These are phyloP conservation scores for Globisporangium splendens DNA, from an alignment of 352 stramenopile species.

Conservation along the genomic window DNA sequence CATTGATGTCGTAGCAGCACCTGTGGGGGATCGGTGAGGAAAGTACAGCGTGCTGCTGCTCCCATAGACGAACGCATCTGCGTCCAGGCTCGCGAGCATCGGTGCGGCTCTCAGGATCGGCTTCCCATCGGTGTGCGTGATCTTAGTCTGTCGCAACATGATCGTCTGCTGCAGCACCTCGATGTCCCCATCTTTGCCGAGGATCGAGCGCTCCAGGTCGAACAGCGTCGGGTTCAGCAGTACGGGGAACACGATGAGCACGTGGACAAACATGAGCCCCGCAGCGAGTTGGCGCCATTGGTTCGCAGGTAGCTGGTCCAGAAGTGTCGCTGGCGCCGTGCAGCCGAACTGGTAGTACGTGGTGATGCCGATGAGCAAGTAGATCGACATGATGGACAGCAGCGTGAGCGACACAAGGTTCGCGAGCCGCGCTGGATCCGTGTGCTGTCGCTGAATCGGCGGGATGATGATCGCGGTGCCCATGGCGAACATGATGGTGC, in stretches of 20 bases:
- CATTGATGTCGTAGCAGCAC: conserved; percentile 8
- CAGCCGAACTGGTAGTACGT: conserved; percentile 76
- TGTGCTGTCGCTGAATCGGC: conserved; percentile 58
- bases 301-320: conserved; percentile 47
- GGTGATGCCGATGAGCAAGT: conserved; percentile 60
- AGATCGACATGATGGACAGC: conserved; percentile 68
- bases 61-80: conserved; percentile 47
- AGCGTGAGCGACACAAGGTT: conserved; percentile 65
- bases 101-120: conserved; percentile 34
- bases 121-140: conserved; percentile 24
- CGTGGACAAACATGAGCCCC: conserved; percentile 48
- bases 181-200: conserved; percentile 58
- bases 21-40: conserved; percentile 24
- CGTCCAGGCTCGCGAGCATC: conserved; percentile 33
- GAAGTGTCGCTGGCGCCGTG: conserved; percentile 49
- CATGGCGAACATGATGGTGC: conserved; percentile 69
- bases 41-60: conserved; percentile 37
- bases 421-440: conserved; percentile 37
- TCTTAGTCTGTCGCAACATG: conserved; percentile 27
- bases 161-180: conserved; percentile 51
- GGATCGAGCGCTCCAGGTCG: conserved; percentile 54
- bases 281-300: conserved; percentile 31
- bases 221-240: conserved; percentile 62
- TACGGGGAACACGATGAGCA: conserved; percentile 62
- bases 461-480: conserved; percentile 65